Percentiles rank a stretch among this genome's conserved stretches.
phyloP scores from a whole-genome alignment of 257 asterid genomes.

The Henckelia pumila region DNA sequence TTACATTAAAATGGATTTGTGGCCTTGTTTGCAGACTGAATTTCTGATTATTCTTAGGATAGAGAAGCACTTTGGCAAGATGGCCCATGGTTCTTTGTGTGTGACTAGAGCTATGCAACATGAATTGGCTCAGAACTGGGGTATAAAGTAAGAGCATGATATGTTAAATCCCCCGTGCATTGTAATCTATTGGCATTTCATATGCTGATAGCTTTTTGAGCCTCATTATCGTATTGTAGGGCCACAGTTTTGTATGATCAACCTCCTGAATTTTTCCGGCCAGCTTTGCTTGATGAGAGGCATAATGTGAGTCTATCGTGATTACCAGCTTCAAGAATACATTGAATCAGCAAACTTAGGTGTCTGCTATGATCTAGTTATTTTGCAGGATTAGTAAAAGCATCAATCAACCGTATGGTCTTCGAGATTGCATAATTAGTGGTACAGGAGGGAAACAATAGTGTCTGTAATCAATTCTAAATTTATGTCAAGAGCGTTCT shows the following conservation, averaged over 20 bases:
- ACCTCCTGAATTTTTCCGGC: conserved; percentile 90
- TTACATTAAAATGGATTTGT: conserved; percentile 13
- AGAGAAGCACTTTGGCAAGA: conserved; percentile 81
- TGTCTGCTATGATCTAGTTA: conserved; percentile 50
- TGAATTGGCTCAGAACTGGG: conserved; percentile 93
- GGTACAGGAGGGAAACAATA: conserved; percentile 42
- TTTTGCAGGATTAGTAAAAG: conserved; percentile 70
- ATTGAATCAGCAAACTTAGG: conserved; percentile 30
- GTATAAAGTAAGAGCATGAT: conserved; percentile 60
- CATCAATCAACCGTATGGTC: conserved; percentile 56
- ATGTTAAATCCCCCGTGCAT: conserved; percentile 4
- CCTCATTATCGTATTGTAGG: conserved; percentile 36
- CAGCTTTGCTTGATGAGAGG: conserved; percentile 71
- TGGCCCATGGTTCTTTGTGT: conserved; percentile 91
- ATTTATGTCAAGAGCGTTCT: conserved; percentile 17
- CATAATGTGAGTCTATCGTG: conserved; percentile 59
- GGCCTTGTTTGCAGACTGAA: conserved; percentile 23
- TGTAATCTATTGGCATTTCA: conserved; percentile 12
- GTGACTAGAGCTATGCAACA: conserved; percentile 98
- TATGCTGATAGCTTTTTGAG: conserved; percentile 10
- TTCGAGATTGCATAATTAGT: conserved; percentile 68
- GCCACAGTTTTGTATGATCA: conserved; percentile 92
- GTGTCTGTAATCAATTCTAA: conserved; percentile 18
- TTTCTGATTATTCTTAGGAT: conserved; percentile 55
- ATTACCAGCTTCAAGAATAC: conserved; percentile 25